phyloP scores from a whole-genome alignment of 345 rosid genomes.

The Viola odorata region DNA sequence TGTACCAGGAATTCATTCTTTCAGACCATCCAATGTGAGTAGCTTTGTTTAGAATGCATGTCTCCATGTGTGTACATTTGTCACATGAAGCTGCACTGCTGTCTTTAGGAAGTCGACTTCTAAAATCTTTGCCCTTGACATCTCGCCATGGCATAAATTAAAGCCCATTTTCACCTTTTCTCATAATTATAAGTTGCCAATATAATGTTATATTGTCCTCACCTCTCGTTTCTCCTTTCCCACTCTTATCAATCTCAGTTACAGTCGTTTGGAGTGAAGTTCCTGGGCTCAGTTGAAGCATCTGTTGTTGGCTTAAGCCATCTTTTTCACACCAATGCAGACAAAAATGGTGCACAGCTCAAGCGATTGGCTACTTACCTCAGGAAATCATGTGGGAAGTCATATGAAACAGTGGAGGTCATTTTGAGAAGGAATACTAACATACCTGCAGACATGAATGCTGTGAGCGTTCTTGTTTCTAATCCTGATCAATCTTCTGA shows the following conservation, averaged over 20 bases:
- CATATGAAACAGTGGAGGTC: slow-evolving; percentile 56
- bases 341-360: slow-evolving; percentile 56
- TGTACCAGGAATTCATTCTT: slow-evolving; percentile 79
- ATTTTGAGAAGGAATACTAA: slow-evolving; percentile 72
- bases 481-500: slow-evolving; percentile 45
- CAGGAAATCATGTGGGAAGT: slow-evolving; percentile 42
- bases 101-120: no score
- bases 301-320: slow-evolving; percentile 86
- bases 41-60: slow-evolving; percentile 7
- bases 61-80: not conserved
- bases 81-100: slow-evolving; percentile 16
- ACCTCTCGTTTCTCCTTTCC: not conserved
- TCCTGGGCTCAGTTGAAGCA: slow-evolving; percentile 63
- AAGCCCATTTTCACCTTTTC: no score
- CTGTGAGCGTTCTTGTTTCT: slow-evolving; percentile 67
- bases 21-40: slow-evolving; percentile 38
- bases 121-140: no score
- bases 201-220: not conserved
- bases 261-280: slow-evolving; percentile 27
- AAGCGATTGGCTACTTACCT: slow-evolving; percentile 66
- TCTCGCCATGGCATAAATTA: no score
- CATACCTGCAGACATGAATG: slow-evolving; percentile 65
- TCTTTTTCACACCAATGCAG: slow-evolving; percentile 54
- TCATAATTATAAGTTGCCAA: no score
- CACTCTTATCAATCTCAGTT: slow-evolving; percentile 28